phyloP scores from a whole-genome alignment of 2,329 filamentous ascomycete genomes.

The Diaporthe helianthi region DNA sequence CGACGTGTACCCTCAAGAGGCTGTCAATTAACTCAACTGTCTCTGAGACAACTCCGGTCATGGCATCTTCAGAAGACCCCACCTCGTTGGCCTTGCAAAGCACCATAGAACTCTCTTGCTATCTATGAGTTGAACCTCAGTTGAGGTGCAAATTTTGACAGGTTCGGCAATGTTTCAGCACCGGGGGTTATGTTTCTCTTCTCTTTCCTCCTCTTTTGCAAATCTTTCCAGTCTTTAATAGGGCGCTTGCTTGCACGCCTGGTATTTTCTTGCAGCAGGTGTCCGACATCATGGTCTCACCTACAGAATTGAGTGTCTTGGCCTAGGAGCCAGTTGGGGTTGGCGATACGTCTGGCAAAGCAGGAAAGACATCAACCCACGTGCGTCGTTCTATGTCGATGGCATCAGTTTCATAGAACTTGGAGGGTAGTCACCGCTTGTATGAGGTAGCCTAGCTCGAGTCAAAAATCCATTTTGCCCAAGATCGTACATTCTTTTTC shows the following conservation, averaged over 20 bases:
- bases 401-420: conserved; percentile 18
- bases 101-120: conserved; percentile 31
- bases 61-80: neutral
- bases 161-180: conserved; percentile 19
- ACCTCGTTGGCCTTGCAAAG: neutral
- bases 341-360: conserved; percentile 20
- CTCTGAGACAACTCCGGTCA: neutral
- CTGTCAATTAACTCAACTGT: conserved; percentile 36
- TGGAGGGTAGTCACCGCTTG: conserved; percentile 23
- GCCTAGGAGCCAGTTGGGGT: conserved; percentile 31
- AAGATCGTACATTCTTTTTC: neutral
- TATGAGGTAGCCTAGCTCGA: conserved; percentile 14
- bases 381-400: conserved; percentile 19
- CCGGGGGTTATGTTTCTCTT: conserved; percentile 16
- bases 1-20: conserved; percentile 47
- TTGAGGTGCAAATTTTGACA: conserved; percentile 25
- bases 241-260: conserved; percentile 6
- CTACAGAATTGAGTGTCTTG: conserved; percentile 7
- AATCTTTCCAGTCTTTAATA: conserved; percentile 2
- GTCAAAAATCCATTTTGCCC: neutral
- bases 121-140: conserved; percentile 27
- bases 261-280: neutral
- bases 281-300: neutral
- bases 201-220: neutral
- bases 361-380: conserved; percentile 15